Base-by-base conservation (phyloP, 495 filamentous ascomycete species). In the Daldinia caldariorum region DNA sequence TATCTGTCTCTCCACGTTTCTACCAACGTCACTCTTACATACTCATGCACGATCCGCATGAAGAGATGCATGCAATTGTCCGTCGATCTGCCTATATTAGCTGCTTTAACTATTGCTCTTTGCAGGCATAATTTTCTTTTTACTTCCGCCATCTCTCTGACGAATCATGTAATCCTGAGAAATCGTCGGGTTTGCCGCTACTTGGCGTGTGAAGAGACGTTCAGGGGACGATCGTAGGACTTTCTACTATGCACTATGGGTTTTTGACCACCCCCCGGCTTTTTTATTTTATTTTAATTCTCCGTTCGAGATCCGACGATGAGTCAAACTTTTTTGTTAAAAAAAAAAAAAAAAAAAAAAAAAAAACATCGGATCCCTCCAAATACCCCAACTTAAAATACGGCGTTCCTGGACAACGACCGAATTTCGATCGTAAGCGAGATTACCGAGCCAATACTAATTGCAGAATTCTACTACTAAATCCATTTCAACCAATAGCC, bases 1-100 rank as follows among this genome's bases (percentile, higher is more conserved):
- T 72, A 72, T 72, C 70, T 72, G 16, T 49, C 56, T 72, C 70
- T 69, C 70, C 70, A 72, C 70, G 70, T 72, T 72, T 57, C 67
- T 54, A 49, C 20, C 39, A 68, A 72, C 70, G 70, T 72, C 70
- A 67, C 65, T 69, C 65, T 66, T 69, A 72, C 70, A 72, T 72
- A 63, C 18, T 45, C 37, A 66, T 72, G 70, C 70, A 72, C 70
- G 65, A 72, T 72, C 49, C 45, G 65, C 66, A 71, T 71, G 55
- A 26, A 26, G 43, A 38, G 35, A 65, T 72, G 70, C 70, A 72
- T 69, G 70, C 62, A 72, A 72, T 72, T 72, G 6, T 37, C 63
- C 61, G 70, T 72, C 70, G 70, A 72, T 72, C 70, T 43, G 31
- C 47, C 56, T 67, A 60, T 56, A 66, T 63, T 51, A 63, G 50